phyloP scores from a whole-genome alignment of 2,329 filamentous ascomycete genomes.

The Fusarium duplospermum region DNA sequence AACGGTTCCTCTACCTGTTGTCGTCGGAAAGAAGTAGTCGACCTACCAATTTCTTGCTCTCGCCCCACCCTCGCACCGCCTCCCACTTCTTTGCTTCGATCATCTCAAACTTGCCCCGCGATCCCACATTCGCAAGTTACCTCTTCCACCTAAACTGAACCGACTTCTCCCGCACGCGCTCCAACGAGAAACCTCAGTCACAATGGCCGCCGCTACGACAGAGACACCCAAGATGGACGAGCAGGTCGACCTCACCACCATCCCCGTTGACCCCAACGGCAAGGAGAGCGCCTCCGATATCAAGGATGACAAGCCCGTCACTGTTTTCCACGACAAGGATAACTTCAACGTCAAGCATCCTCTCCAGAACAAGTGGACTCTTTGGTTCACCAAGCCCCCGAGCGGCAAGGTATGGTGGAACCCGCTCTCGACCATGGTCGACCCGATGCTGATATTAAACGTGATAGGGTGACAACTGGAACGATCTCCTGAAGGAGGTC shows the following conservation, averaged over 20 bases:
- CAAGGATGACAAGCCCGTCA: slow-evolving; percentile 75
- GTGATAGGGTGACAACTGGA: slow-evolving; percentile 95
- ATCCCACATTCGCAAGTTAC: slow-evolving; percentile 35
- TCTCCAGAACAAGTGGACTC: slow-evolving; percentile 95
- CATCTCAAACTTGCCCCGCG: slow-evolving; percentile 46
- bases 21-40: slow-evolving; percentile 43
- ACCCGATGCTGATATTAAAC: slow-evolving; percentile 23
- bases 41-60: slow-evolving; percentile 38
- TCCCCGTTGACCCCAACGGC: slow-evolving; percentile 74
- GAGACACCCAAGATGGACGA: slow-evolving; percentile 55
- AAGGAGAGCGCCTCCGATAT: slow-evolving; percentile 63
- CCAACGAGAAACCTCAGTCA: slow-evolving; percentile 31
- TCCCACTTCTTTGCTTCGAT: slow-evolving; percentile 37
- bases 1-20: slow-evolving; percentile 12
- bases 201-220: slow-evolving; percentile 52
- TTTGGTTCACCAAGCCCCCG: slow-evolving; percentile 99
- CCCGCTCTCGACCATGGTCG: neutral
- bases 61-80: slow-evolving; percentile 35
- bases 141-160: slow-evolving; percentile 15
- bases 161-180: slow-evolving; percentile 7
- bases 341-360: slow-evolving; percentile 99
- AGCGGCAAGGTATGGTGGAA: slow-evolving; percentile 81
- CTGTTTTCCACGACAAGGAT: slow-evolving; percentile 97
- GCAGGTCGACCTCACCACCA: slow-evolving; percentile 75
- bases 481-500: slow-evolving; percentile 96